Evolutionary conservation across 352 stramenopile species (phyloP).

Genomic region (Blastocystis hominis): DNA sequence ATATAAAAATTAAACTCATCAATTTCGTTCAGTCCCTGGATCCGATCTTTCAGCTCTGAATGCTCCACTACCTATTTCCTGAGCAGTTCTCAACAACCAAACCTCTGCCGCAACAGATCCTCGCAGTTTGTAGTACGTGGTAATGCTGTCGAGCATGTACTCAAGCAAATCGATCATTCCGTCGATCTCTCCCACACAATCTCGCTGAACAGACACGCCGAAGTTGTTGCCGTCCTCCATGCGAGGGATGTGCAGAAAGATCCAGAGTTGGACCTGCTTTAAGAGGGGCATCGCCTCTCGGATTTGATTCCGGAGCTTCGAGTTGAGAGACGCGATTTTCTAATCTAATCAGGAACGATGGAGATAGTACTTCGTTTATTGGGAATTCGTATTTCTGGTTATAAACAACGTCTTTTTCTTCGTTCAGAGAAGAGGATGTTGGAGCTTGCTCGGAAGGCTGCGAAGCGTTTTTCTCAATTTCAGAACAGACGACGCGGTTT

Average conservation of each 20-base stretch:
- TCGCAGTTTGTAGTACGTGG: background rate
- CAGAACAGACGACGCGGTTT: background rate
- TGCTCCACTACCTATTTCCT: background rate
- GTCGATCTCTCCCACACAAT: background rate
- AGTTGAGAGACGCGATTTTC: background rate
- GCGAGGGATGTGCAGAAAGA: constrained; percentile 58
- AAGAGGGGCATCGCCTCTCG: background rate
- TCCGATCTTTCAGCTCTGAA: background rate
- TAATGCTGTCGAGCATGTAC: background rate
- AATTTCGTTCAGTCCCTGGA: constrained; percentile 2
- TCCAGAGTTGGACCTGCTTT: constrained; percentile 59
- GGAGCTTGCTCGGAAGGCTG: too few relatives aligned
- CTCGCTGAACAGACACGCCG: constrained; percentile 58
- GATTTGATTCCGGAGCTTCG: background rate
- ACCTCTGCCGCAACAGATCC: background rate
- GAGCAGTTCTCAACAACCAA: background rate
- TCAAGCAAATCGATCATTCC: background rate
- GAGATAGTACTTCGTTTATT: background rate
- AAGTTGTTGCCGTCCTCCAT: constrained; percentile 62
- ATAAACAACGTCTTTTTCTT: background rate
- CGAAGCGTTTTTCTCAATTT: background rate
- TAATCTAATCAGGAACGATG: background rate
- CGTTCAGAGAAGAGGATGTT: too few relatives aligned
- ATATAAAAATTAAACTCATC: constrained; percentile 22
- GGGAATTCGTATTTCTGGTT: background rate